Evolutionary conservation across 177 flowering plant species (phyloP).

Genomic region (Telopea speciosissima): DNA sequence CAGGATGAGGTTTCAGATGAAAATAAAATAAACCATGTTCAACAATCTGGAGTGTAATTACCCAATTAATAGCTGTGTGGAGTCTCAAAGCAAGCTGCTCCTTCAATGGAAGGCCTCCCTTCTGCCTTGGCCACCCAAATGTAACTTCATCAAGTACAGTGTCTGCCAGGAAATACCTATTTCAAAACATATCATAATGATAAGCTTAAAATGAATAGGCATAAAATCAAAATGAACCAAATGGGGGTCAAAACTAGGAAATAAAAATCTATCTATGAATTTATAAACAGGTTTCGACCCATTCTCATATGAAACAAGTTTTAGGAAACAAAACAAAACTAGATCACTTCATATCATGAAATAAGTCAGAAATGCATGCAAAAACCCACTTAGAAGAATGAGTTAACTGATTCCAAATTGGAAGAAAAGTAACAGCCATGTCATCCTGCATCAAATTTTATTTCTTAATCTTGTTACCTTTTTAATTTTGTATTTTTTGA

Average conservation of each 20-base stretch:
- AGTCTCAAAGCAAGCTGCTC: constrained; percentile 71
- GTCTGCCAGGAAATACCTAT: constrained; percentile 83
- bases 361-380: background rate
- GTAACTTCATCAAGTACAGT: constrained; percentile 82
- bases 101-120: constrained; percentile 39
- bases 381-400: background rate
- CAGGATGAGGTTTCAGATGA: background rate
- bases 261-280: too few species aligned
- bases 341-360: background rate
- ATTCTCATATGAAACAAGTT: too few species aligned
- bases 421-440: background rate
- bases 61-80: constrained; percentile 75
- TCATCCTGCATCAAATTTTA: background rate
- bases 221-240: too few species aligned
- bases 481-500: too few species aligned
- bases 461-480: background rate
- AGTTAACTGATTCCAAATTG: background rate
- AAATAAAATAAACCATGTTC: background rate
- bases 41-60: constrained; percentile 18
- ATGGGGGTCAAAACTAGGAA: too few species aligned
- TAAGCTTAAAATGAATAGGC: background rate
- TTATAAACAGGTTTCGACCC: too few species aligned
- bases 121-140: constrained; percentile 97
- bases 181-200: background rate
- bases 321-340: background rate